Conservation (phyloP, 2,329 filamentous ascomycete species). For the Simplicillium aogashimaense region DNA sequence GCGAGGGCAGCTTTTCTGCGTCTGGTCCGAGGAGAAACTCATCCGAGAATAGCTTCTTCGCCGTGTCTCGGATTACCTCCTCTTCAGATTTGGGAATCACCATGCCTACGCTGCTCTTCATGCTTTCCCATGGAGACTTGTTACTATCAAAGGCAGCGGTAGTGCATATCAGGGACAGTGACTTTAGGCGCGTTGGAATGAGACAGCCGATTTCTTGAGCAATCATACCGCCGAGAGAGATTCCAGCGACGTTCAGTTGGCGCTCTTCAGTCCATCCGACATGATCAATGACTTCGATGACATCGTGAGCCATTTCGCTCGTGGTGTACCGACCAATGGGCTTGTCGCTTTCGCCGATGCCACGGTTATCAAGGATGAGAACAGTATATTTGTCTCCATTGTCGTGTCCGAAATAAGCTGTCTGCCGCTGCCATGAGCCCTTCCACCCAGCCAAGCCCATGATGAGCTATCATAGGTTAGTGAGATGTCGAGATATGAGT, state of each 20-base stretch:
- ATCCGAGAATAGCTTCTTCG: constrained; percentile 54
- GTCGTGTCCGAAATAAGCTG: constrained; percentile 69
- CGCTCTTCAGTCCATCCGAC: constrained; percentile 52
- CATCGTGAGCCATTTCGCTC: constrained; percentile 73
- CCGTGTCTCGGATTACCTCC: constrained; percentile 52
- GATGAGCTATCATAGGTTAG: constrained; percentile 47
- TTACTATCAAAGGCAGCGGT: constrained; percentile 52
- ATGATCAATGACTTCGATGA: constrained; percentile 58
- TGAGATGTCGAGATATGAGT: not conserved
- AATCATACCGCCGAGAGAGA: constrained; percentile 89
- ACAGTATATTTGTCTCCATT: constrained; percentile 58
- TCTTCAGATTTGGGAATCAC: constrained; percentile 64
- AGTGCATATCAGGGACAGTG: constrained; percentile 52
- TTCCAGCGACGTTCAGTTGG: constrained; percentile 59
- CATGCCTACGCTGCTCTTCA: constrained; percentile 45
- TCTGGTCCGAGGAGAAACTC: constrained; percentile 56
- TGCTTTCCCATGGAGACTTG: constrained; percentile 52
- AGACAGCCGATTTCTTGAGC: constrained; percentile 63
- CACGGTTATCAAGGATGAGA: constrained; percentile 75
- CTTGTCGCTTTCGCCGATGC: constrained; percentile 72
- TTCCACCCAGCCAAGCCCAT: constrained; percentile 67
- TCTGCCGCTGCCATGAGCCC: constrained; percentile 74
- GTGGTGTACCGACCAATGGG: constrained; percentile 72
- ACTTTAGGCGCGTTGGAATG: constrained; percentile 41
- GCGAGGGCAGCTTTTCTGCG: constrained; percentile 37